Conservation (phyloP, 179 eudicot species). For the Beta macrorhiza region DNA sequence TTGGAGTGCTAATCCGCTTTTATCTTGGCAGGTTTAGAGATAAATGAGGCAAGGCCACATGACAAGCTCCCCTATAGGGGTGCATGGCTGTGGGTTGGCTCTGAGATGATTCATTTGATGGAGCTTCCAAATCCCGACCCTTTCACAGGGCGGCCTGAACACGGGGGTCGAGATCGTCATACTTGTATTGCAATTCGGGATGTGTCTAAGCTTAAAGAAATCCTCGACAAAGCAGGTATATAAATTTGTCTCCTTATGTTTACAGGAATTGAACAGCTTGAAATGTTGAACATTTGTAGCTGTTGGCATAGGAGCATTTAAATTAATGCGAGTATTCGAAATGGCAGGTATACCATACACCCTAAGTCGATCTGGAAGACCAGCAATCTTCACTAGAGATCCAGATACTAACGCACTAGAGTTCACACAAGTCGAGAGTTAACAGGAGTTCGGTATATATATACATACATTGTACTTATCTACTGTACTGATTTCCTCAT, state of each 20-base stretch:
- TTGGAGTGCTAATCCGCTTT: neutral
- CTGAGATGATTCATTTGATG: conserved; percentile 97
- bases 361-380: conserved; percentile 91
- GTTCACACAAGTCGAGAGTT: conserved; percentile 62
- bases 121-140: conserved; percentile 99
- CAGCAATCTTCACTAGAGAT: conserved; percentile 84
- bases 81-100: conserved; percentile 98
- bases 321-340: neutral
- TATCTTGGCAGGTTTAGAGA: conserved; percentile 60
- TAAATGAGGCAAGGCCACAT: conserved; percentile 93
- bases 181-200: conserved; percentile 72
- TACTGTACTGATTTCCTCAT: neutral
- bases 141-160: conserved; percentile 79
- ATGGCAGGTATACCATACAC: conserved; percentile 81
- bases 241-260: neutral
- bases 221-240: conserved; percentile 81
- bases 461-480: neutral
- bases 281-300: neutral
- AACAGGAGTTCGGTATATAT: conserved; percentile 10
- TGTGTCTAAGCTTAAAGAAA: conserved; percentile 78
- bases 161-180: conserved; percentile 96
- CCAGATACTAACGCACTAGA: conserved; percentile 96
- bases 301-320: neutral
- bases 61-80: conserved; percentile 97
- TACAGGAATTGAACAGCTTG: neutral